Evolutionary conservation across 805 yeast genomes (phyloP).

Genomic region (Barnettozyma populi): DNA sequence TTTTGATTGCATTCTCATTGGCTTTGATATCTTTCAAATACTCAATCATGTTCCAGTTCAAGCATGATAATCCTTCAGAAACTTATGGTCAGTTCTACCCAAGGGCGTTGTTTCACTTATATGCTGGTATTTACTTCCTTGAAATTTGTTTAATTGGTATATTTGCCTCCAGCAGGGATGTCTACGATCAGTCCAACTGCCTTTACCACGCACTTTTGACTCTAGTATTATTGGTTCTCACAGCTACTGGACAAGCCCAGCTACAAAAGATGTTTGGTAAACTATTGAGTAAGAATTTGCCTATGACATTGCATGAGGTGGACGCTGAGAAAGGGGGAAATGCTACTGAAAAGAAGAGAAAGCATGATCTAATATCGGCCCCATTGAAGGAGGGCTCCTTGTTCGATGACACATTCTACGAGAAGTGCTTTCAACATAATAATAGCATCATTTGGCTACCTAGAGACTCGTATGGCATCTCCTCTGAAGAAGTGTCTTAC

Average conservation of each 20-base stretch:
- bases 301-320: constrained; percentile 22
- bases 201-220: constrained; percentile 47
- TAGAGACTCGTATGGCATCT: constrained; percentile 14
- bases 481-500: constrained; percentile 11
- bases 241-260: constrained; percentile 52
- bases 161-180: constrained; percentile 55
- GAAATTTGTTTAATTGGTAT: constrained; percentile 76
- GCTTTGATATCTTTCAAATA: constrained; percentile 66
- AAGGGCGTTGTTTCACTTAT: constrained; percentile 67
- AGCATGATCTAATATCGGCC: neutral
- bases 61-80: constrained; percentile 48
- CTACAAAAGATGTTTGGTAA: constrained; percentile 39
- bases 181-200: constrained; percentile 38
- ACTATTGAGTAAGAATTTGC: constrained; percentile 31
- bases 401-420: constrained; percentile 23
- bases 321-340: neutral
- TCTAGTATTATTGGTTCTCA: constrained; percentile 43
- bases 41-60: constrained; percentile 53
- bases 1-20: constrained; percentile 50
- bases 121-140: constrained; percentile 75
- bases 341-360: neutral
- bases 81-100: constrained; percentile 70
- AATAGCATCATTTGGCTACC: constrained; percentile 23
- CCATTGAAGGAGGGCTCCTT: constrained; percentile 3
- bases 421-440: constrained; percentile 21